phyloP scores from a whole-genome alignment of 768 basidiomycete species.

The Ephemerocybe angulata region DNA sequence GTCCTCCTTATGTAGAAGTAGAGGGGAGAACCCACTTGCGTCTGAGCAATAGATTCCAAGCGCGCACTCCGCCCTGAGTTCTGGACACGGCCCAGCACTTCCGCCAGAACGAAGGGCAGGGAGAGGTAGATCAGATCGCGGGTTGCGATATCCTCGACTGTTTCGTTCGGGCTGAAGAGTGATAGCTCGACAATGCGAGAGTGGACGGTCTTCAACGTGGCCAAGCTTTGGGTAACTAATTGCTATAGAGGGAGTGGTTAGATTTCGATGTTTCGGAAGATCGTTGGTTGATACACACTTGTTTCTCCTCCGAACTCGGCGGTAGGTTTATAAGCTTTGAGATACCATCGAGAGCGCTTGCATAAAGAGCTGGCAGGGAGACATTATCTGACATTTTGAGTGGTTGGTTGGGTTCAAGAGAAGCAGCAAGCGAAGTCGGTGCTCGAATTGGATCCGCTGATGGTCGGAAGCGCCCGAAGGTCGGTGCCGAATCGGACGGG shows the following conservation, averaged over 20 bases:
- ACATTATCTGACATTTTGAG: constrained; percentile 22
- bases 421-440: too few relatives aligned
- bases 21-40: constrained; percentile 46
- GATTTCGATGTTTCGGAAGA: background rate
- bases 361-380: constrained; percentile 38
- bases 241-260: constrained; percentile 37
- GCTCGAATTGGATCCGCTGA: too few relatives aligned
- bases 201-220: constrained; percentile 52
- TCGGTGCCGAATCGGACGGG: too few relatives aligned
- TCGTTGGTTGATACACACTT: constrained; percentile 26
- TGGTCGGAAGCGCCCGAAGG: too few relatives aligned
- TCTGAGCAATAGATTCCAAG: constrained; percentile 47
- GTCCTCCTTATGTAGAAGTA: constrained; percentile 5
- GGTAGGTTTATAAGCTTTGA: constrained; percentile 38
- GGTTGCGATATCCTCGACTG: constrained; percentile 77
- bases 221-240: constrained; percentile 50
- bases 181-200: constrained; percentile 56
- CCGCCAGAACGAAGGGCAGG: constrained; percentile 64
- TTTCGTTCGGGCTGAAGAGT: constrained; percentile 83
- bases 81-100: constrained; percentile 58
- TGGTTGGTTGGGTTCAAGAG: constrained; percentile 2
- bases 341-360: constrained; percentile 31
- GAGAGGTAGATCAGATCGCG: constrained; percentile 71
- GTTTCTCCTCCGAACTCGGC: constrained; percentile 40
- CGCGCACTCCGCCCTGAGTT: constrained; percentile 57